These are phyloP conservation scores for Chalciporus sp. DNA, from an alignment of 1,284 basidiomycete genomes.

Conservation along the genomic window DNA sequence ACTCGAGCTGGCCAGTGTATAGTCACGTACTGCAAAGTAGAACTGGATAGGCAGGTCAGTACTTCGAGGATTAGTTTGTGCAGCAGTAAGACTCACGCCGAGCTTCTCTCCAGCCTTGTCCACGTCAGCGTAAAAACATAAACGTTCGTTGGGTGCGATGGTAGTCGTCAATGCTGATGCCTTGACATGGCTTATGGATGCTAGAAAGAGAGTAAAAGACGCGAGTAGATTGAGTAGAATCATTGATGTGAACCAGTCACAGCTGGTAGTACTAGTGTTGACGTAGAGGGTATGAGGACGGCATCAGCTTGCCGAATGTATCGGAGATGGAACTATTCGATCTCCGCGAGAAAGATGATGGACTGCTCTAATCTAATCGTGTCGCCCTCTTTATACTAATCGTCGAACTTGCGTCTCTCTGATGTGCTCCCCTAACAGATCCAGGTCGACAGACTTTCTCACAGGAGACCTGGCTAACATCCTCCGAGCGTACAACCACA, in stretches of 20 bases:
- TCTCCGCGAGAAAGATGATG: constrained; percentile 12
- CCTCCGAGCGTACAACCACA: constrained; percentile 4
- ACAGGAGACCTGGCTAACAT: constrained; percentile 11
- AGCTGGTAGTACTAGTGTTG: background rate
- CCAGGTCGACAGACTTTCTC: constrained; percentile 1
- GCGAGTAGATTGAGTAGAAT: constrained; percentile 23
- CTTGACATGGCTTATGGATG: constrained; percentile 20
- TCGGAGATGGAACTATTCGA: constrained; percentile 19
- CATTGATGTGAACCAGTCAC: constrained; percentile 17
- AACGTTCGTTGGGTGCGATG: constrained; percentile 81
- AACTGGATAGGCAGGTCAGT: constrained; percentile 41
- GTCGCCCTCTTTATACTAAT: too few species aligned
- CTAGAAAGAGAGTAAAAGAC: constrained; percentile 25
- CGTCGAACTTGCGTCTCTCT: too few species aligned
- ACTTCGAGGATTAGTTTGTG: background rate
- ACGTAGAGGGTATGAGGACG: constrained; percentile 12
- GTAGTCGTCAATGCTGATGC: constrained; percentile 87
- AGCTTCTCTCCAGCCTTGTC: constrained; percentile 93
- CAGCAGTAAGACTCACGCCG: constrained; percentile 56
- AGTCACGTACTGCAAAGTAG: constrained; percentile 56
- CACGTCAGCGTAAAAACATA: constrained; percentile 97
- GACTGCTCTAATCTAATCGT: background rate
- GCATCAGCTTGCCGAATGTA: constrained; percentile 21
- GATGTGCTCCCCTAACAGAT: constrained; percentile 3
- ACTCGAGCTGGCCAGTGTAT: constrained; percentile 36